Conservation (phyloP, 2,329 filamentous ascomycete genomes). For the Aspergillus pseudoglaucus region DNA sequence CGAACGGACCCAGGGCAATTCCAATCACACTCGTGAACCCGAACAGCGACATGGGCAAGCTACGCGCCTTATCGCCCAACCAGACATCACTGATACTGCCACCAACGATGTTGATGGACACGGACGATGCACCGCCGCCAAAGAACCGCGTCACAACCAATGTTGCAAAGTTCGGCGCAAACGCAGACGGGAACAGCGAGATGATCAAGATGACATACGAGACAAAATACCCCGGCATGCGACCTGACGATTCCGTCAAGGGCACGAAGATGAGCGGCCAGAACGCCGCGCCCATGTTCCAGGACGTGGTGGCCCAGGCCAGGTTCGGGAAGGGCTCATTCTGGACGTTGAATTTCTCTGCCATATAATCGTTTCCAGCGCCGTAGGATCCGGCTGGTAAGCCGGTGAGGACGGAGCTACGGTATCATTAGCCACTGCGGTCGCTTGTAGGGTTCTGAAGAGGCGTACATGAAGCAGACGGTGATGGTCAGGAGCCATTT, state of each 20-base stretch:
- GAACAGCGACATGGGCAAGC: slow-evolving; percentile 39
- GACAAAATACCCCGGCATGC: slow-evolving; percentile 39
- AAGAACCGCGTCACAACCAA: slow-evolving; percentile 40
- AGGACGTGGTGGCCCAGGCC: slow-evolving; percentile 28
- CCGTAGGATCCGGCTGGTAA: slow-evolving; percentile 38
- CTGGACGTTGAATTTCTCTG: slow-evolving; percentile 24
- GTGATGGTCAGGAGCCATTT: slow-evolving; percentile 40
- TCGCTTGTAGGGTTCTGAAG: background rate
- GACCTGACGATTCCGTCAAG: slow-evolving; percentile 37
- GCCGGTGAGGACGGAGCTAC: slow-evolving; percentile 35
- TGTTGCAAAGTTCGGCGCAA: slow-evolving; percentile 42
- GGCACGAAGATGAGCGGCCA: slow-evolving; percentile 32
- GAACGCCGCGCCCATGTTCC: slow-evolving; percentile 36
- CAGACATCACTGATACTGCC: slow-evolving; percentile 32
- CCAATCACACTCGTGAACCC: slow-evolving; percentile 40
- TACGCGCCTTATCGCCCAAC: slow-evolving; percentile 32
- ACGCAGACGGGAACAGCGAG: slow-evolving; percentile 37
- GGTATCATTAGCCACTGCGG: background rate
- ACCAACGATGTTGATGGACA: slow-evolving; percentile 37
- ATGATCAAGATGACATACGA: slow-evolving; percentile 37
- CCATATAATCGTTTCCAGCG: slow-evolving; percentile 27
- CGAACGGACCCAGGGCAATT: slow-evolving; percentile 40
- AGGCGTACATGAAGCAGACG: slow-evolving; percentile 35
- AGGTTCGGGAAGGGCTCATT: slow-evolving; percentile 29
- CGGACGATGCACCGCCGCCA: slow-evolving; percentile 38